A percentile compares a stretch with the other conserved stretches of the same genome.
Evolutionary conservation across 352 stramenopile species (phyloP).

Genomic region (Aphanomyces invadans): DNA sequence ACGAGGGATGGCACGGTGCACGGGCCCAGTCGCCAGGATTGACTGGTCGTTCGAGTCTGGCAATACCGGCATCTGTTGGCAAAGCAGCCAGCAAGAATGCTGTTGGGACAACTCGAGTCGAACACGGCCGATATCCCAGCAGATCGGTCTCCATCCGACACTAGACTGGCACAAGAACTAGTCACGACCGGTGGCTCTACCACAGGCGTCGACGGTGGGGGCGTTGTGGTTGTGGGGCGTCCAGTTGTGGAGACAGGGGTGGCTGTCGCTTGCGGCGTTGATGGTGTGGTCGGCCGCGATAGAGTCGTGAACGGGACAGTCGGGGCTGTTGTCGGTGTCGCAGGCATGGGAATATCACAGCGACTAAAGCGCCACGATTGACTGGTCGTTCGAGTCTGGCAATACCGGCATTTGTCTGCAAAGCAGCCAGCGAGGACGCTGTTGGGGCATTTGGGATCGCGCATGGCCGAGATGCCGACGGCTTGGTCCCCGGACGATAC

Average conservation of each 20-base stretch:
- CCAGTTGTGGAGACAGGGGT: neutral
- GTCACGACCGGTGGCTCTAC: neutral
- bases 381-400: conserved; percentile 23
- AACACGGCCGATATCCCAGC: conserved; percentile 8
- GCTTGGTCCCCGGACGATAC: conserved; percentile 13
- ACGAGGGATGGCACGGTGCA: neutral
- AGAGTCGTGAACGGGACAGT: neutral
- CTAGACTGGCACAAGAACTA: neutral
- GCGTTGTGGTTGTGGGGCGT: neutral
- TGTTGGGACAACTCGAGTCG: conserved; percentile 18
- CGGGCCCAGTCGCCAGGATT: neutral
- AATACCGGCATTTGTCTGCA: conserved; percentile 24
- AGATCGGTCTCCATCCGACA: conserved; percentile 13
- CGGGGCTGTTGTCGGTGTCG: neutral
- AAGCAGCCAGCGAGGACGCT: conserved; percentile 25
- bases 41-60: conserved; percentile 21
- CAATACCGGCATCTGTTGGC: conserved; percentile 24
- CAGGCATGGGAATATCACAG: no score
- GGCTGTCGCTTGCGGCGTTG: neutral
- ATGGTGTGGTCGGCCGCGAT: neutral
- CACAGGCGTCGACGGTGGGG: neutral
- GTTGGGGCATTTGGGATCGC: conserved; percentile 17
- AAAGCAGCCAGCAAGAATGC: conserved; percentile 25
- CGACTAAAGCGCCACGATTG: conserved; percentile 3
- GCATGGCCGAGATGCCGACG: conserved; percentile 6